A percentile compares a stretch with the other conserved stretches of the same genome.
phyloP scores from a whole-genome alignment of 441 rosid genomes.

The Francoa sonchifolia region DNA sequence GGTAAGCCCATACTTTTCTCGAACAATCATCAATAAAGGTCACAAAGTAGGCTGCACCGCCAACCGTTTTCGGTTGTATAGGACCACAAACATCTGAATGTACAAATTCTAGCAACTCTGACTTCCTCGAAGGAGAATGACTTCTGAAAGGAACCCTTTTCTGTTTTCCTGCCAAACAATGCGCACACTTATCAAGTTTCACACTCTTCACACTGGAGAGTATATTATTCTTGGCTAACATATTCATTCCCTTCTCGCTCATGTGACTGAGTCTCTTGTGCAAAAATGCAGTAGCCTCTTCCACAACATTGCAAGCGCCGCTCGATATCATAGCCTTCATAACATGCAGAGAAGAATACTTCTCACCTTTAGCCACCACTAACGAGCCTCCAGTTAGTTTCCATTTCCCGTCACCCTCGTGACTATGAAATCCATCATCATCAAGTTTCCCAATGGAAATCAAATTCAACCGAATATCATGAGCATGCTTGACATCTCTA shows the following conservation, averaged over 20 bases:
- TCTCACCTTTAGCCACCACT: slow-evolving; percentile 1
- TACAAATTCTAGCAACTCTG: neutral
- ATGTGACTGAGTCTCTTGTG: slow-evolving; percentile 5
- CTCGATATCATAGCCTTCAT: neutral
- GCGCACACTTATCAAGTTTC: neutral
- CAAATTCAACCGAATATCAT: neutral
- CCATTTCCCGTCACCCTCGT: neutral
- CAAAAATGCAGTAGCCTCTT: neutral
- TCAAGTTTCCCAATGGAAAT: neutral
- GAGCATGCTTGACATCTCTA: slow-evolving; percentile 2
- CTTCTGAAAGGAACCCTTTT: slow-evolving; percentile 4
- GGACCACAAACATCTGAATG: neutral
- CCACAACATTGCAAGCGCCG: neutral
- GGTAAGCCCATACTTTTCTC: neutral
- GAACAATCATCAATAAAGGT: slow-evolving; percentile 10
- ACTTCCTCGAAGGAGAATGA: slow-evolving; percentile 1
- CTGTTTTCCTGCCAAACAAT: slow-evolving; percentile 2
- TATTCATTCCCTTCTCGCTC: neutral
- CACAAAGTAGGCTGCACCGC: slow-evolving; percentile 3
- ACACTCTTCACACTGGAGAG: neutral
- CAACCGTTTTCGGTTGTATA: neutral
- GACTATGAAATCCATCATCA: slow-evolving; percentile 2
- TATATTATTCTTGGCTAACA: neutral
- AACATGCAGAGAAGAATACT: neutral
- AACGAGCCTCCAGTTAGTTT: slow-evolving; percentile 1